Base-by-base conservation (phyloP, 2,329 filamentous ascomycete species). In the Calonectria crousiana region DNA sequence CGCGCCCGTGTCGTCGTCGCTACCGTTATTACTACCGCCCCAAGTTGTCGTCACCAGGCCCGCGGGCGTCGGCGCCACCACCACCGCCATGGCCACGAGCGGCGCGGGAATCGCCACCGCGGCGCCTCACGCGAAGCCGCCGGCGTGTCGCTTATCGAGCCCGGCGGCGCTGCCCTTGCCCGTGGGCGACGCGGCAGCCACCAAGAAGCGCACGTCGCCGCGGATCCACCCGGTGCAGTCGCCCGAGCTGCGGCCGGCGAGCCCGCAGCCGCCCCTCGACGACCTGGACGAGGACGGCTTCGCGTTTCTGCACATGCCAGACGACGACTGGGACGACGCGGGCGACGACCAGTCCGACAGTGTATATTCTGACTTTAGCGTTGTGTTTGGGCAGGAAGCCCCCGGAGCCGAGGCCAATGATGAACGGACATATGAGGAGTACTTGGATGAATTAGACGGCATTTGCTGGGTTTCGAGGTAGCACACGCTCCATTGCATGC, bases 351-450 rank as follows among this genome's bases (percentile, higher is more conserved):
- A 85, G 38, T 88, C 85, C 34, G 89, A 89, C 28, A 86, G 89
- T 44, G 88, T 91, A 49, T 91, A 91, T 74, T 88, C 88, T 16
- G 89, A 91, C 74, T 91, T 91, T 73, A 85, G 88, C 6, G 85
- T 88, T 32, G 83, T 90, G 4, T 90, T 91, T 75, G 86, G 86
- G 4, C 83, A 84, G 1, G 81, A 78, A 1, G 77, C 71, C n/a
- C 73, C 78, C 3, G 69, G 76, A 26, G 44, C 68, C 4, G 76
- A 73, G 32, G 75, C 77, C 5, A 83, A 83, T 6, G 84, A 86
- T 3, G 86, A 86, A 23, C 83, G 88, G 69, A 87, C 86, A 32
- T 88, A 88, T 69, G 89, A 91, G 78, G 89, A 90, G 77, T 90
- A 89, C 78, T 84, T 91, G 77, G 89, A 91, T 76, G 89, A 90